Evolutionary conservation across 164 flowering plant genomes (phyloP).

Genomic region (Liriodendron chinense): DNA sequence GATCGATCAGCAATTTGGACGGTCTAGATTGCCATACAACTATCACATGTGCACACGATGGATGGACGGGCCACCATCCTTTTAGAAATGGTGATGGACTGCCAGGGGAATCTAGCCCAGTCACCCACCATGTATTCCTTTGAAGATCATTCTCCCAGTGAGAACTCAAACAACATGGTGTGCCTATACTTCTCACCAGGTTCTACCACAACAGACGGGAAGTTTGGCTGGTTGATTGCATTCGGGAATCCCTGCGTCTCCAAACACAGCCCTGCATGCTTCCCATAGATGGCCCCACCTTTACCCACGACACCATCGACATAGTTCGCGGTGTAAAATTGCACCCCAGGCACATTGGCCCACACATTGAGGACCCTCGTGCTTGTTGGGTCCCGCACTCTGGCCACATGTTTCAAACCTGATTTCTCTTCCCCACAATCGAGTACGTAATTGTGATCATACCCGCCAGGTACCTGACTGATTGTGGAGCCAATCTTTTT

Average conservation of each 20-base stretch:
- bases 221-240: conserved; percentile 81
- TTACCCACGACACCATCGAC: conserved; percentile 78
- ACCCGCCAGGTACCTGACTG: conserved; percentile 71
- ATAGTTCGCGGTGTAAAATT: conserved; percentile 89
- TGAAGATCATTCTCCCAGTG: conserved; percentile 31
- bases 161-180: conserved; percentile 87
- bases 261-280: conserved; percentile 78
- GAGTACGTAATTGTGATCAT: conserved; percentile 87
- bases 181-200: conserved; percentile 81
- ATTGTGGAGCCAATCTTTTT: conserved; percentile 61
- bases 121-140: not conserved
- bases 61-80: too few species aligned
- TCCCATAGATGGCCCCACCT: conserved; percentile 70
- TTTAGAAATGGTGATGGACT: too few species aligned
- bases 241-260: conserved; percentile 96
- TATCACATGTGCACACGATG: too few species aligned
- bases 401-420: conserved; percentile 78
- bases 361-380: conserved; percentile 71
- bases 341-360: conserved; percentile 90
- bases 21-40: too few species aligned
- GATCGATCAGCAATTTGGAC: too few species aligned
- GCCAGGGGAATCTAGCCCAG: too few species aligned
- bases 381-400: conserved; percentile 62
- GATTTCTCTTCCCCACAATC: conserved; percentile 67
- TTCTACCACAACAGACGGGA: conserved; percentile 72